Base-by-base conservation (phyloP, 805 yeast genomes). In the Lipomyces yamadae region DNA sequence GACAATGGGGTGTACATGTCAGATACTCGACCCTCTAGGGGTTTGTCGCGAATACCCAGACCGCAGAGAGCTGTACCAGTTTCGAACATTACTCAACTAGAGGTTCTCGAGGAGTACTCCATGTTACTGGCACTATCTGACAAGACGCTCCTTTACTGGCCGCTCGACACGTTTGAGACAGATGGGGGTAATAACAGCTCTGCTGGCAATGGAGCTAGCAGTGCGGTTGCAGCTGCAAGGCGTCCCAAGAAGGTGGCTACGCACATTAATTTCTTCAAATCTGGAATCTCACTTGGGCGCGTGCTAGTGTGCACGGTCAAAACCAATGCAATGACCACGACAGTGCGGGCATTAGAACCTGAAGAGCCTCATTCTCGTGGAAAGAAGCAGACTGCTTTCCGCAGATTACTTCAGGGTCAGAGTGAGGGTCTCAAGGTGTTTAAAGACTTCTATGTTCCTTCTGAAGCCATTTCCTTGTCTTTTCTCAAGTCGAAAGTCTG, bases 391-490 rank as follows among this genome's bases (percentile, higher is more conserved):
- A 79, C 78, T 24, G 75, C 78, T 5, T 69, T 80, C 58, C 70
- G 80, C 30, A 72, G 80, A 34, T 70, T 80, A 42, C 71, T 80
- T 45, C 78, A 79, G 54, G 74, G 76, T 4, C 81, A 81, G 71
- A 83, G 81, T 73, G 89, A 86, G 61, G 91, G 90, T 74, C 74
- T 80, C 69, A 91, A 89, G 79, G 86, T 86, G 75, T 85, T 88
- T 76, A 86, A 88, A 74, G 98, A 95, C 74, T 88, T 94, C 45
- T 83, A 83, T 34, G 92, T 95, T 76, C 87, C 86, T 57, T 89
- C 96, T 4, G 98, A 95, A 73, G 97, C 97, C 1, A 90, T 94
- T 42, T 89, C 96, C 6, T 88, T 95, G 18, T 92, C 97, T 33
- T 94, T 94, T 75, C 81, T 95, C 78, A 91, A 92, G 76, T 88